Evolutionary conservation across 2,329 filamentous ascomycete species (phyloP).

Genomic region (Fusarium hostae): DNA sequence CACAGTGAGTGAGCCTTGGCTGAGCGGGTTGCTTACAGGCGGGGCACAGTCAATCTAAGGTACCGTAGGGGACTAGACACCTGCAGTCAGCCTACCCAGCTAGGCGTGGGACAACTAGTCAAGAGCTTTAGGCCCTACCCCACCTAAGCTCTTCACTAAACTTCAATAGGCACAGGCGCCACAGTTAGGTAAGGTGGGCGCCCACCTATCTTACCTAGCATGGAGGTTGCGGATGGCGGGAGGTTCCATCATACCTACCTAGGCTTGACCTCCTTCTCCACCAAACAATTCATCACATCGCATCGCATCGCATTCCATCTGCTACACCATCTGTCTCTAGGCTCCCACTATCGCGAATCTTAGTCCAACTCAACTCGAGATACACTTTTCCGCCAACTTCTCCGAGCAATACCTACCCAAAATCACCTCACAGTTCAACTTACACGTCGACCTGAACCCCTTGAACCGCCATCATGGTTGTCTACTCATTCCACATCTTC

Average conservation of each 20-base stretch:
- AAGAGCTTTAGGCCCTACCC: slow-evolving; percentile 1
- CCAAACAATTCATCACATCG: slow-evolving; percentile 2
- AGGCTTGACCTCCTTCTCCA: neutral
- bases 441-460: slow-evolving; percentile 4
- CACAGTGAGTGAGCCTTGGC: slow-evolving; percentile 13
- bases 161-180: neutral
- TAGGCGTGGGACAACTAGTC: neutral
- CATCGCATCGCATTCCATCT: slow-evolving; percentile 3
- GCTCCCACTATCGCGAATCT: neutral
- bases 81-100: slow-evolving; percentile 1
- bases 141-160: slow-evolving; percentile 10
- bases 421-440: neutral
- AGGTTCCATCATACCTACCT: neutral
- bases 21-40: neutral
- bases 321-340: neutral
- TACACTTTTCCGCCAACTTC: neutral
- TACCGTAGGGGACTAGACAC: neutral
- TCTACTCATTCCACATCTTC: slow-evolving; percentile 99
- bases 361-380: neutral
- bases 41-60: neutral
- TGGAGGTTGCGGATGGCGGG: neutral
- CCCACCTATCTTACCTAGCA: too few relatives aligned
- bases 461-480: slow-evolving; percentile 72
- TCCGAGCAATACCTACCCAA: neutral
- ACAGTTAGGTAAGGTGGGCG: neutral